Evolutionary conservation across 2,329 filamentous ascomycete species (phyloP).

Genomic region (Lachnellula hyalina): DNA sequence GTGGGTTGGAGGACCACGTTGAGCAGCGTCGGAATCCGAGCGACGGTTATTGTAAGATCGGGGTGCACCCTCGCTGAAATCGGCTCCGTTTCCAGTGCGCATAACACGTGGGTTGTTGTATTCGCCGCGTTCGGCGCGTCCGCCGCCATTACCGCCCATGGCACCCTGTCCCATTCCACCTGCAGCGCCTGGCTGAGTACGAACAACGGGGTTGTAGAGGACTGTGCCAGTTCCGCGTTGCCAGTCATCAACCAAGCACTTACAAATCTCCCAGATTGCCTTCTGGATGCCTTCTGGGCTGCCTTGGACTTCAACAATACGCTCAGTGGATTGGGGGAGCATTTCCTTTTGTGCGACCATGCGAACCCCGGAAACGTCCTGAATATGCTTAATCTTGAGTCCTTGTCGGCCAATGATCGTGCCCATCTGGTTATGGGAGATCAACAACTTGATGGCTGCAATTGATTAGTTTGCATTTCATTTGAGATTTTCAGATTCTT

Average conservation of each 20-base stretch:
- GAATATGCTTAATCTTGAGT: slow-evolving; percentile 98
- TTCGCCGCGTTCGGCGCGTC: slow-evolving; percentile 50
- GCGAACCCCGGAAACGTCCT: slow-evolving; percentile 91
- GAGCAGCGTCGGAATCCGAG: slow-evolving; percentile 75
- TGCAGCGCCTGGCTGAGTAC: slow-evolving; percentile 63
- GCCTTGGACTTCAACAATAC: slow-evolving; percentile 94
- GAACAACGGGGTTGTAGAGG: slow-evolving; percentile 92
- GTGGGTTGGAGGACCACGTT: slow-evolving; percentile 77
- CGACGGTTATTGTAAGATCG: slow-evolving; percentile 70
- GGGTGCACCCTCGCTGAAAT: slow-evolving; percentile 81
- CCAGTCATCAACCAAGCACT: slow-evolving; percentile 96
- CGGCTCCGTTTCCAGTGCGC: slow-evolving; percentile 94
- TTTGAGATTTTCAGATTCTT: not conserved
- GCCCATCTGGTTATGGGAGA: slow-evolving; percentile 99
- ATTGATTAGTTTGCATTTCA: not conserved
- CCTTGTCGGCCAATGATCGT: slow-evolving; percentile 97
- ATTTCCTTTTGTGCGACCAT: slow-evolving; percentile 99
- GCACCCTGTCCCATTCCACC: slow-evolving; percentile 38
- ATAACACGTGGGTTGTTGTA: slow-evolving; percentile 67
- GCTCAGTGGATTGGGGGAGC: slow-evolving; percentile 97
- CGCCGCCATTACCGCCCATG: slow-evolving; percentile 29
- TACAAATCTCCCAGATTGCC: slow-evolving; percentile 97
- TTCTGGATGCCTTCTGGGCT: slow-evolving; percentile 93
- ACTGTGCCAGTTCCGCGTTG: slow-evolving; percentile 95
- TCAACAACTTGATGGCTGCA: slow-evolving; percentile 89